Evolutionary conservation across 1,284 basidiomycete species (phyloP), one percentile per base, ranked within the genome.

Genomic region (Inonotus obliquus): DNA sequence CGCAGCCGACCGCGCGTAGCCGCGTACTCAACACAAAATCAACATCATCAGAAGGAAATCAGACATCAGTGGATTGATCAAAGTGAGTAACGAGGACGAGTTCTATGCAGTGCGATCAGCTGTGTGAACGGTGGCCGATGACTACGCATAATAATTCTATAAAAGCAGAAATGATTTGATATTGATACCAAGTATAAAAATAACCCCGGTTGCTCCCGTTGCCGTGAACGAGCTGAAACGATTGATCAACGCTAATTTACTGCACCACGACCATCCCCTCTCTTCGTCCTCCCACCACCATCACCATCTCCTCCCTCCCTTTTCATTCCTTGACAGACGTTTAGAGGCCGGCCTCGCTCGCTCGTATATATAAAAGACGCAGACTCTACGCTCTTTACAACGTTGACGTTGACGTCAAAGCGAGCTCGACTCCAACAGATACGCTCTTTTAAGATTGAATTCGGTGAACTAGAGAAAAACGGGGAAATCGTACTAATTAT

Each of bases 281-380:
- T 49, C 27, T 49, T 14, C 27, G 48, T 23, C 27, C 48, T 13
- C 21, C 48, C 48, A 49, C 48, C 48, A 49, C 48, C 27, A 49
- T 17, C 48, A 23, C 21, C n/a, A 21, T 21, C 17, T 14, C 48
- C 48, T 23, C 48, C 10, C 4, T 49, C 48, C 23, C 48, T 49
- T 23, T 29, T 25, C 48, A 25, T 21, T 4, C 48, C 48, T 27
- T 19, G 14, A 23, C 2, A 27, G 17, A 27, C n/a, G 23, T 23
- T 35, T 11, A 52, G 51, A 52, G 51, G 51, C 51, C 35, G 51
- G 51, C 51, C 51, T 52, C 51, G 27, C 51, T 52, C 32, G 25
- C 32, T 49, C 47, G 13, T 35, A 32, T 35, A 25, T 9, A 13
- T 29, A 14, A 32, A 29, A 27, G 14, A 32, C 23, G 21, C 23